These are phyloP conservation scores for Prunus salicina DNA, from an alignment of 306 rosid species.

Conservation along the genomic window DNA sequence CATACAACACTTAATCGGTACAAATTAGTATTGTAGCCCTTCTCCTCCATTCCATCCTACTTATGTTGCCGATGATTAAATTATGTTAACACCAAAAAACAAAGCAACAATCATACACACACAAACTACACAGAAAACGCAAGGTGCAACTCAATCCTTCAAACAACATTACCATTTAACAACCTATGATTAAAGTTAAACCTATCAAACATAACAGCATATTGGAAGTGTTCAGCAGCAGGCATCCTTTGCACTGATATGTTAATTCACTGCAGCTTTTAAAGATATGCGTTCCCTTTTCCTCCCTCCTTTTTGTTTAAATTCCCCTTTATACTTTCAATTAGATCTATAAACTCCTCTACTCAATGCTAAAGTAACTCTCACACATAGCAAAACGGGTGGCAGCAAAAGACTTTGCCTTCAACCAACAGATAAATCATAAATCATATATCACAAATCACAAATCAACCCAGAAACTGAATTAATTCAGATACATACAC, in stretches of 20 bases:
- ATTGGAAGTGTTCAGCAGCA: not conserved
- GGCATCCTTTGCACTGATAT: not conserved
- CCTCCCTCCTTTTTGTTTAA: not conserved
- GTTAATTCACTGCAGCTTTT: not conserved
- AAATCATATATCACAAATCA: not conserved
- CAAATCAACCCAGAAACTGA: constrained; percentile 15
- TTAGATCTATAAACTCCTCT: not conserved
- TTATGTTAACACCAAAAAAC: not conserved
- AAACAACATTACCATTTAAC: not conserved
- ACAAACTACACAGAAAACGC: not conserved
- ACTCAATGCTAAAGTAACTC: not conserved
- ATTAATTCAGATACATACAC: constrained; percentile 3
- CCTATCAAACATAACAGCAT: not conserved
- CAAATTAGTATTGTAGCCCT: not conserved
- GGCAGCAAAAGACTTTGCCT: constrained; percentile 3
- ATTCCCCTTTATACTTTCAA: not conserved
- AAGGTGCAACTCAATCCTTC: not conserved
- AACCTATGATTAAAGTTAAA: not conserved
- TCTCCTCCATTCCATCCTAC: not conserved
- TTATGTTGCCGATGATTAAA: not conserved
- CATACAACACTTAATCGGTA: not conserved
- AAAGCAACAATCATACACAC: not conserved
- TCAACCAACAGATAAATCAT: not conserved
- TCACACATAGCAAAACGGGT: not conserved
- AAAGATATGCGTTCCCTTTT: not conserved